Evolutionary conservation across 2,329 filamentous ascomycete species (phyloP).

Genomic region (Paecilomyces niveus): DNA sequence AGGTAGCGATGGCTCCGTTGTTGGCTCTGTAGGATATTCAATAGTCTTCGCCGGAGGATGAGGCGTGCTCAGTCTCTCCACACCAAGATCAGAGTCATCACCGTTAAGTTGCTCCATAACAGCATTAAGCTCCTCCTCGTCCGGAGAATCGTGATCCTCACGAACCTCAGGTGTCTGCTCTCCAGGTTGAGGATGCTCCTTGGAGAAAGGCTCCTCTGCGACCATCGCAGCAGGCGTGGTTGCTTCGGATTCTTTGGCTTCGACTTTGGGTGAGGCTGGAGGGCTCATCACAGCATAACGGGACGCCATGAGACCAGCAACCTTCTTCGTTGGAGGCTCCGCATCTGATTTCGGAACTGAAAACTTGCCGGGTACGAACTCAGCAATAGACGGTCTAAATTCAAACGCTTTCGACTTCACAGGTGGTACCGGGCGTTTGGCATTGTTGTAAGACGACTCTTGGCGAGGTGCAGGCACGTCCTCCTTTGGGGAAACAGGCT

Average conservation of each 20-base stretch:
- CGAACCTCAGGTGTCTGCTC: conserved; percentile 14
- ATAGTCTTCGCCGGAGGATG: conserved; percentile 15
- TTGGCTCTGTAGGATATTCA: conserved; percentile 40
- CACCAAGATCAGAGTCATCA: conserved; percentile 64
- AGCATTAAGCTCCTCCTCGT: conserved; percentile 71
- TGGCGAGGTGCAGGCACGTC: conserved; percentile 12
- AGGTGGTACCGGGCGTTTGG: conserved; percentile 54
- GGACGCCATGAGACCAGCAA: conserved; percentile 25
- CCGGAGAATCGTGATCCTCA: conserved; percentile 23
- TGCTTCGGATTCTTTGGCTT: conserved; percentile 7
- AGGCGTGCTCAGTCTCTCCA: conserved; percentile 52
- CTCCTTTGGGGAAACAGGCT: conserved; percentile 1
- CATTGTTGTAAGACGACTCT: conserved; percentile 13
- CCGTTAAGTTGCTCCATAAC: conserved; percentile 82
- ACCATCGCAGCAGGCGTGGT: conserved; percentile 5
- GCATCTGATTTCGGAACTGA: conserved; percentile 1
- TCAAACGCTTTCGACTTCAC: conserved; percentile 65
- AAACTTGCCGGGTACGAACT: conserved; percentile 18
- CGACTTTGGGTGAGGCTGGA: conserved; percentile 13
- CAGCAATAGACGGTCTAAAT: conserved; percentile 30
- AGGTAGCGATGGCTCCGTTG: conserved; percentile 47
- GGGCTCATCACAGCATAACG: conserved; percentile 26
- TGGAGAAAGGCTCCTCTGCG: conserved; percentile 3
- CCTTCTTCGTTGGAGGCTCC: conserved; percentile 6
- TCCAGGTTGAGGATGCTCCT: conserved; percentile 6